Evolutionary conservation across 2,329 filamentous ascomycete species (phyloP).

Genomic region (Chrysoporthe deuterocubensis): DNA sequence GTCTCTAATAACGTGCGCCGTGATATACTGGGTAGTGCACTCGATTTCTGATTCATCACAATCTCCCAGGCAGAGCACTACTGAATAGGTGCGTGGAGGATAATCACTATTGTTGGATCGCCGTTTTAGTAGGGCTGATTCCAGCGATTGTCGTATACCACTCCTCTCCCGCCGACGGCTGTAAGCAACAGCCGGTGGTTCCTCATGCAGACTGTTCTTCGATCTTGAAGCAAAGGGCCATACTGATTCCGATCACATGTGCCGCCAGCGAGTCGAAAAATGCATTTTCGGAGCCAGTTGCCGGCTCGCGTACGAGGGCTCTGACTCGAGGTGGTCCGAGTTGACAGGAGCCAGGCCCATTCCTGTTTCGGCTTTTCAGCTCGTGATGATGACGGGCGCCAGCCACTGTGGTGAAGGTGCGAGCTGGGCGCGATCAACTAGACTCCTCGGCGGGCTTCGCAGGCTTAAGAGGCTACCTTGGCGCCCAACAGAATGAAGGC

Average conservation of each 20-base stretch:
- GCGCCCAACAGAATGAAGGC: neutral
- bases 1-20: slow-evolving; percentile 7
- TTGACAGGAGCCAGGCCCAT: neutral
- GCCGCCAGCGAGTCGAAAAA: neutral
- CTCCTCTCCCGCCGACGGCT: neutral
- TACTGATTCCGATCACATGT: neutral
- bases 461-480: neutral
- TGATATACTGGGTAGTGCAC: neutral
- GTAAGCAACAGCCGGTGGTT: neutral
- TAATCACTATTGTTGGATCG: neutral
- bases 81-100: neutral
- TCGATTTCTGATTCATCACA: neutral
- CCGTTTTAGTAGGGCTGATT: neutral
- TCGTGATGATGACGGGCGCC: neutral
- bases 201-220: neutral
- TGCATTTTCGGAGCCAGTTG: too few relatives aligned
- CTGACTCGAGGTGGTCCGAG: neutral
- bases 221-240: neutral
- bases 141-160: neutral
- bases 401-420: neutral
- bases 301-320: neutral
- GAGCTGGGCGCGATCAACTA: neutral
- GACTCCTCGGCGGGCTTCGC: neutral
- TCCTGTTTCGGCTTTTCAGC: neutral
- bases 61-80: neutral